Base-by-base conservation (phyloP, 305 asterid species). In the Fraxinus sp. region DNA sequence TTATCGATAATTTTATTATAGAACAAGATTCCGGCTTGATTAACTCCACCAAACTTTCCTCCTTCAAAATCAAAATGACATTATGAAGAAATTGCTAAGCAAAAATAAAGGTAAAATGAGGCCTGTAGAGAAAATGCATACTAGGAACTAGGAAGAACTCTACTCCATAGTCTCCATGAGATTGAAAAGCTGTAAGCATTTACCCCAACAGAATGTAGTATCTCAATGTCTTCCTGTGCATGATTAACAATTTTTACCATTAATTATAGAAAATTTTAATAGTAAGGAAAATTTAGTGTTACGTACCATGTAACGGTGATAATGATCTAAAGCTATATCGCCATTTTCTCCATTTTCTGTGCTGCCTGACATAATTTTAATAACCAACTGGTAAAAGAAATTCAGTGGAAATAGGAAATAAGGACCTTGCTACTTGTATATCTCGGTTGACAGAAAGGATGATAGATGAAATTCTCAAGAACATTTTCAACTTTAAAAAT, bases 131-230 rank as follows among this genome's bases (percentile, higher is more conserved):
- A 22, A 22, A 76, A 16, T 37, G 49, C 92, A 75, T 87, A n/a
- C n/a, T n/a, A n/a, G n/a, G n/a, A n/a, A 95, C 98, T 86, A 11
- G 99, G 98, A 80, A 95, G 91, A 88, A 95, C 79, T 91, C 99
- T 92, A 80, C 24, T 22, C 24, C n/a, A n/a, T n/a, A n/a, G n/a
- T n/a, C 94, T 86, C 99, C 98, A 94, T 1, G 98, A 94, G 87
- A 95, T 92, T 24, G 99, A 95, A 79, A 95, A 85, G 8, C 97
- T 91, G 81, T 95, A 95, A 22, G 93, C 88, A 84, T 85, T 79
- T 77, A 93, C 88, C 11, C 98, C 97, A 20, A 92, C 92, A 62
- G 94, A 91, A 46, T 89, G 88, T 75, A 94, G 83, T 68, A 89
- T 83, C 85, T 93, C 94, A 83, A 94, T 91, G 39, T 95, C 98